These are phyloP conservation scores for Triangularia setosa DNA, from an alignment of 2,329 filamentous ascomycete genomes.

Conservation along the genomic window DNA sequence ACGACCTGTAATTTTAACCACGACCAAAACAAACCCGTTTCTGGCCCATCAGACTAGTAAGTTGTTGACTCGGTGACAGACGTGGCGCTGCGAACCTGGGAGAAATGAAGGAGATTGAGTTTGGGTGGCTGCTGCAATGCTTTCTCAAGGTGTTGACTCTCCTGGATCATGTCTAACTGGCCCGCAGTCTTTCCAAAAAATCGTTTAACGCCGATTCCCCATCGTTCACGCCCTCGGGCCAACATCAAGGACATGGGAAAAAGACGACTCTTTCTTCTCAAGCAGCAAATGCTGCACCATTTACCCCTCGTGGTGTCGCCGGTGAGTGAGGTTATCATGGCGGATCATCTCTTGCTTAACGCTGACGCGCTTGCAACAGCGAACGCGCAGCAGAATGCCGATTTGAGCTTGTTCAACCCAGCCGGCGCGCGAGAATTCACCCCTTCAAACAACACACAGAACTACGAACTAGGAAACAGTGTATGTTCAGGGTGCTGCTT, in stretches of 20 bases:
- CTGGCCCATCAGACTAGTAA: constrained; percentile 48
- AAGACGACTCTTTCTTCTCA: constrained; percentile 76
- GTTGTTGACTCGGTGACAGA: constrained; percentile 27
- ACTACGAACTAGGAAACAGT: constrained; percentile 47
- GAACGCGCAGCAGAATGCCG: constrained; percentile 33
- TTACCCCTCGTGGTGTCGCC: constrained; percentile 65
- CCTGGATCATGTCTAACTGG: background rate
- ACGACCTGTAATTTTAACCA: constrained; percentile 90
- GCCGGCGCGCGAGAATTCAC: constrained; percentile 57
- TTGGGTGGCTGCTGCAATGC: background rate
- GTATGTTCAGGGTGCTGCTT: constrained; percentile 34
- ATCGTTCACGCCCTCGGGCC: constrained; percentile 74
- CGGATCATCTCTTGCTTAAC: background rate
- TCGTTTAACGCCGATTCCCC: constrained; percentile 93
- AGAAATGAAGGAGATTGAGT: background rate
- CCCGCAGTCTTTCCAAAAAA: constrained; percentile 56
- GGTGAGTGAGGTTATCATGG: constrained; percentile 30
- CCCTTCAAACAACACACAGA: constrained; percentile 35
- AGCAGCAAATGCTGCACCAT: constrained; percentile 81
- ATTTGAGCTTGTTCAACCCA: constrained; percentile 47
- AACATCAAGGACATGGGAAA: constrained; percentile 49
- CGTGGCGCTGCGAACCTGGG: background rate
- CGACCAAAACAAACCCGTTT: constrained; percentile 62
- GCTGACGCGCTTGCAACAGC: constrained; percentile 24
- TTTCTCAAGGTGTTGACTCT: background rate